Base-by-base conservation (phyloP, 2,329 filamentous ascomycete species). In the Plectosphaerella cucumerina region DNA sequence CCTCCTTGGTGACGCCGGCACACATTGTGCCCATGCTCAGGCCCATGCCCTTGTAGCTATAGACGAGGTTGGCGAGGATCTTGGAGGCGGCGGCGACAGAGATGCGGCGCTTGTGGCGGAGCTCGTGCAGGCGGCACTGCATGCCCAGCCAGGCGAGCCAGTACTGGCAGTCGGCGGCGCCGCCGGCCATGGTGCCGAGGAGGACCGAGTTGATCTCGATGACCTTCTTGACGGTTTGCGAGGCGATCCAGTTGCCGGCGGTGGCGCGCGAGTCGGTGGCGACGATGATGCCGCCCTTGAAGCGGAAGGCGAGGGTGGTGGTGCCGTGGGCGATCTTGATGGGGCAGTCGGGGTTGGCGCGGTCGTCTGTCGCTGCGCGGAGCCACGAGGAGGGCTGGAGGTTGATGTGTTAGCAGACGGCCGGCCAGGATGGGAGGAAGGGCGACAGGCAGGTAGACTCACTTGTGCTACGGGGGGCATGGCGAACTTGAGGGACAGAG, bases 291-390 rank as follows among this genome's bases (percentile, higher is more conserved):
- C 94, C 94, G 64, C 92, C 92, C 76, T 97, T 86, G 81, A 97
- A 99, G 68, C 93, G 86, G 82, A 99, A 99, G 57, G 92, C 93
- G 56, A 99, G 85, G 48, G 94, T 99, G 53, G 94, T 99, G 55
- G 94, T 99, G 68, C 94, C 94, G 83, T 99, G 94, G 58, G 94
- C 94, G 65, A 99, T 92, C 82, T 99, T 99, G 82, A 99, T 99
- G 62, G 94, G 94, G 74, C 92, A 97, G 74, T 89, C 85, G 53
- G 94, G 91, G 79, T 99, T 99, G 63, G 91, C 86, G 72, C 92
- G 86, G 82, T 99, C 94, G 77, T 99, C 94, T 61, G 94, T 97
- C 72, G 90, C 90, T 62, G 94, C 90, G 68, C 94, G 92, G 65
- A 99, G 90, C 88, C 94, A 99, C 65, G 90, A 85, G 58, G 91